These are phyloP conservation scores for Bruguiera hainesii DNA, from an alignment of 441 rosid species.

Conservation along the genomic window DNA sequence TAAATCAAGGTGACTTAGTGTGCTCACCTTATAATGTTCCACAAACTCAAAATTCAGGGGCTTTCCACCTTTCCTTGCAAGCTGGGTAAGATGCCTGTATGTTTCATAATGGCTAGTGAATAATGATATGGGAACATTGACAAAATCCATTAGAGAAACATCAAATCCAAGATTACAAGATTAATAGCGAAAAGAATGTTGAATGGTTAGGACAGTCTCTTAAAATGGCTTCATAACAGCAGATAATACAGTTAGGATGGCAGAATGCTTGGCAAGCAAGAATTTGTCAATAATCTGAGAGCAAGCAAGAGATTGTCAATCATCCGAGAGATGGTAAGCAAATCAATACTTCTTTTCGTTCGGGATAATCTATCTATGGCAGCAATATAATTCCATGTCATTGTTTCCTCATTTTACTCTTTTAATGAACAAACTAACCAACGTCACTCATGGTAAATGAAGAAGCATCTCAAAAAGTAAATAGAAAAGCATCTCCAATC, in stretches of 20 bases:
- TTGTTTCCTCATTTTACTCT: too few species aligned
- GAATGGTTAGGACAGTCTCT: background rate
- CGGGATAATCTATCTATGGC: background rate
- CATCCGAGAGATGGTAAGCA: background rate
- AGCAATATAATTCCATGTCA: background rate
- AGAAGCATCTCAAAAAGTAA: too few species aligned
- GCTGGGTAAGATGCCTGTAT: conserved; percentile 87
- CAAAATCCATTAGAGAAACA: too few species aligned
- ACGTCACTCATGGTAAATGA: too few species aligned
- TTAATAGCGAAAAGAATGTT: background rate
- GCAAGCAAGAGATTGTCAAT: too few species aligned
- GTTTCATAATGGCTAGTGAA: background rate
- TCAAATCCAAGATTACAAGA: too few species aligned
- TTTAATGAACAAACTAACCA: too few species aligned
- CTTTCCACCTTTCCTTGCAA: conserved; percentile 72
- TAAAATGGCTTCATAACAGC: conserved; percentile 3
- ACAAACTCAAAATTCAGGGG: conserved; percentile 83
- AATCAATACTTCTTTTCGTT: background rate
- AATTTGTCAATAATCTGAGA: too few species aligned
- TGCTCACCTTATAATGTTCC: conserved; percentile 75
- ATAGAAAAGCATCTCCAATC: background rate
- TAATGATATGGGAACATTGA: background rate
- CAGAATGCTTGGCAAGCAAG: too few species aligned
- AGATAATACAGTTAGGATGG: too few species aligned
- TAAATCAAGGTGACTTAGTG: conserved; percentile 5